Base-by-base conservation (phyloP, 495 filamentous ascomycete genomes). In the Articulospora tetracladia region DNA sequence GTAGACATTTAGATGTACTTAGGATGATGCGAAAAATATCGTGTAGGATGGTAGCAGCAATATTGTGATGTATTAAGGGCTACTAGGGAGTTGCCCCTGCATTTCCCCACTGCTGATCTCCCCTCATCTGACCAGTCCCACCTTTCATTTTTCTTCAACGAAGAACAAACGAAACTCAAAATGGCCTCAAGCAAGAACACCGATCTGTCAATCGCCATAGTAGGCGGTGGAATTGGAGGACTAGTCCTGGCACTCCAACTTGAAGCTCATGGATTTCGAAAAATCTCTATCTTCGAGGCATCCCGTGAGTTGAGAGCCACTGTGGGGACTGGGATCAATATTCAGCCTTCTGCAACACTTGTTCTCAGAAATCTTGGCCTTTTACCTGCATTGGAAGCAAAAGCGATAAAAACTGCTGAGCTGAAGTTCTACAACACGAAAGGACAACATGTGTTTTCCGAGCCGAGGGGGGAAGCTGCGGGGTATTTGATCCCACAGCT, bases 391-490 rank as follows among this genome's bases (percentile, higher is more conserved):
- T 44, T 59, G 19, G 57, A 59, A 23, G 57, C 57, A 12, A 54
- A 22, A 23, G 57, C 48, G 13, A 59, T 59, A n/a, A 59, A 59
- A 36, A 53, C 49, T 23, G 30, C 48, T 15, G 57, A 59, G 26
- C 27, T 59, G 32, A 23, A 49, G 15, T 59, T 53, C 44, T 59
- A 59, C 25, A 59, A 59, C 36, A 39, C 23, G 22, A 53, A 39
- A 28, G 57, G 57, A 12, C 48, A 59, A 28, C 53, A 59, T 53
- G 57, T 59, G 20, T 30, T 59, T 46, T 59, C 57, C n/a, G 57
- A 59, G 49, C 57, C 57, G 0, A 19, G 57, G 26, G 57, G 57
- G 3, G 57, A 59, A 47, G 34, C 19, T 20, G 57, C 57, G n/a
- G 57, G 57, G 17, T 59, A 59, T 44, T 19, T 47, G 23, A 49